A percentile compares a stretch with the other conserved stretches of the same genome.
Conservation (phyloP, 1,284 basidiomycete genomes). For the Baeospora myosura region DNA sequence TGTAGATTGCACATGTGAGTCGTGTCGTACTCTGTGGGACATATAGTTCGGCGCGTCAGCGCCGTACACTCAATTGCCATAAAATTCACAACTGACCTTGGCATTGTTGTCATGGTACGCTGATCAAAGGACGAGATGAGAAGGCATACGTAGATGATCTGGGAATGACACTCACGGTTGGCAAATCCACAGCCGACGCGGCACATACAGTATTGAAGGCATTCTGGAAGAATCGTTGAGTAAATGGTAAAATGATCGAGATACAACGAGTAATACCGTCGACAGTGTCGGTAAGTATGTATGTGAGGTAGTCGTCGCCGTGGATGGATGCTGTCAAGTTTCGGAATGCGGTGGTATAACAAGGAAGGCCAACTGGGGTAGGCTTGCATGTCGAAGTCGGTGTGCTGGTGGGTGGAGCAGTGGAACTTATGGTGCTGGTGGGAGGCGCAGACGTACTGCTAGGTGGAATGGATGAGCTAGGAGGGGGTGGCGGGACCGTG, state of each 20-base stretch:
- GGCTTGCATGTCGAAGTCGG: background rate
- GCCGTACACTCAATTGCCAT: background rate
- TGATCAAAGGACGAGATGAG: slow-evolving; percentile 6
- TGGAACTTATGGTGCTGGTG: too few species aligned
- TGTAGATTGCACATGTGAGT: slow-evolving; percentile 18
- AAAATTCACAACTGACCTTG: slow-evolving; percentile 14
- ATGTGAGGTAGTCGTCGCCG: slow-evolving; percentile 25
- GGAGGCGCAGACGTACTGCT: too few species aligned
- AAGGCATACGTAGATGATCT: background rate
- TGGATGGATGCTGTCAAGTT: slow-evolving; percentile 24
- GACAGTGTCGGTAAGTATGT: slow-evolving; percentile 26
- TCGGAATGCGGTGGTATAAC: slow-evolving; percentile 14
- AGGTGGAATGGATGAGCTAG: too few species aligned
- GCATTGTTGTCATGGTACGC: slow-evolving; percentile 28
- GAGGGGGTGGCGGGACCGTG: background rate
- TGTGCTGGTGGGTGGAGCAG: background rate
- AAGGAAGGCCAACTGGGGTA: background rate
- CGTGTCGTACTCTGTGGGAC: slow-evolving; percentile 14
- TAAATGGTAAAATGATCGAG: too few species aligned
- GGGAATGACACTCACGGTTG: slow-evolving; percentile 21
- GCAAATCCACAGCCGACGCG: slow-evolving; percentile 24
- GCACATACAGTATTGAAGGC: slow-evolving; percentile 25
- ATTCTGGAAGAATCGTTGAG: too few species aligned
- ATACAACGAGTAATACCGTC: too few species aligned
- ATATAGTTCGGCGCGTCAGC: background rate